Percentiles rank a stretch among this genome's conserved stretches.
Conservation (phyloP, 2,329 filamentous ascomycete genomes). For the Sarocladium strictum region DNA sequence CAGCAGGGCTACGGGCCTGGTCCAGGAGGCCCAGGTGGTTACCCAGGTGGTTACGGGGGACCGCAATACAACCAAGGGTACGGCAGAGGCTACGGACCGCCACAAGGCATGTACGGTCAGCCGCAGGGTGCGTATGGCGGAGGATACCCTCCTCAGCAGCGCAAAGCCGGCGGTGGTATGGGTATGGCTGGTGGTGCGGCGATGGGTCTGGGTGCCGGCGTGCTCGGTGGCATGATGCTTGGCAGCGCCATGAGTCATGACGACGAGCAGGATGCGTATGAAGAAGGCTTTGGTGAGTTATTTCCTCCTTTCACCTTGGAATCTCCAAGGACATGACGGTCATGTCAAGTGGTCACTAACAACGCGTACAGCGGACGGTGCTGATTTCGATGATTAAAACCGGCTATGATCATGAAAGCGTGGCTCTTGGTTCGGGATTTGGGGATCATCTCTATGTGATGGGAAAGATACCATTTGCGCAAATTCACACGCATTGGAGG, state of each 20-base stretch:
- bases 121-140: constrained; percentile 23
- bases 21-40: constrained; percentile 19
- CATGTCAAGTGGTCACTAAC: constrained; percentile 13
- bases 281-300: constrained; percentile 35
- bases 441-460: background rate
- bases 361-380: constrained; percentile 21
- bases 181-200: constrained; percentile 70
- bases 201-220: constrained; percentile 72
- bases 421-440: too few species aligned
- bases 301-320: background rate
- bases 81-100: constrained; percentile 17
- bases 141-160: constrained; percentile 33
- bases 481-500: too few species aligned
- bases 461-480: too few species aligned
- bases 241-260: constrained; percentile 58
- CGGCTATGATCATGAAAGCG: too few species aligned
- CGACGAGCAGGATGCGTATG: constrained; percentile 50
- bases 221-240: constrained; percentile 72
- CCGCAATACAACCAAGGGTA: constrained; percentile 11
- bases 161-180: constrained; percentile 27
- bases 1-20: constrained; percentile 20
- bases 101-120: constrained; percentile 15
- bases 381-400: constrained; percentile 22
- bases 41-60: constrained; percentile 18
- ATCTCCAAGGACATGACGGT: background rate